Conservation (phyloP, 148 eudicot species). For the Chenopodium quinoa region DNA sequence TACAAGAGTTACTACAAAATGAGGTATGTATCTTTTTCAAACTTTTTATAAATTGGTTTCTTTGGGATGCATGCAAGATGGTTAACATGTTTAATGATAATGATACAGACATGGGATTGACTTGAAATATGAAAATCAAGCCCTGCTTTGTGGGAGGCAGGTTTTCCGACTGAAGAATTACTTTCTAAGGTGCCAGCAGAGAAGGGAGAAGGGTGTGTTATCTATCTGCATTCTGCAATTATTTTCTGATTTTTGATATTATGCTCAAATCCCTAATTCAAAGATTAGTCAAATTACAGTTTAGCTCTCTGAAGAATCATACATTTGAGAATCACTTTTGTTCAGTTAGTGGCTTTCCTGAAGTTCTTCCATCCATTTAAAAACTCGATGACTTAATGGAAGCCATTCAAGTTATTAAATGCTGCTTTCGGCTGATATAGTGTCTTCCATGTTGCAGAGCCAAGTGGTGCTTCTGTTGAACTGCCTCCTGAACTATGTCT, state of each 20-base stretch:
- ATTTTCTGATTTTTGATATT: not conserved
- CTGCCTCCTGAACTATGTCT: conserved; percentile 82
- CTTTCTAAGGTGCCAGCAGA: conserved; percentile 45
- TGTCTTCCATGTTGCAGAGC: conserved; percentile 33
- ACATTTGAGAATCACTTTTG: not conserved
- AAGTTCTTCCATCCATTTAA: not conserved
- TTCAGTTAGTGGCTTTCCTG: not conserved
- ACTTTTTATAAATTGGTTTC: not conserved
- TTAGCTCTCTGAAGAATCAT: not conserved
- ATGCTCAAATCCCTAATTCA: not conserved
- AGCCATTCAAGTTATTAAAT: not conserved
- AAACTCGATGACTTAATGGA: not conserved
- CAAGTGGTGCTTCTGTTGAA: conserved; percentile 42
- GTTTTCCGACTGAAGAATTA: conserved; percentile 55
- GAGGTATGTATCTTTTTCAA: conserved; percentile 34
- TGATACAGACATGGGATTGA: conserved; percentile 62
- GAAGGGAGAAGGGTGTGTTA: conserved; percentile 48
- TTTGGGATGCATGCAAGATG: not conserved
- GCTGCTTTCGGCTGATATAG: not conserved
- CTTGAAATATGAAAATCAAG: conserved; percentile 44
- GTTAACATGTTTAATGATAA: not conserved
- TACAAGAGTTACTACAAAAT: conserved; percentile 63
- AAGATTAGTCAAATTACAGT: not conserved
- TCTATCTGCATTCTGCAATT: not conserved
- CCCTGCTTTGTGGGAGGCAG: conserved; percentile 52